Evolutionary conservation across 164 flowering plant species (phyloP).

Genomic region (Buxus sempervirens): DNA sequence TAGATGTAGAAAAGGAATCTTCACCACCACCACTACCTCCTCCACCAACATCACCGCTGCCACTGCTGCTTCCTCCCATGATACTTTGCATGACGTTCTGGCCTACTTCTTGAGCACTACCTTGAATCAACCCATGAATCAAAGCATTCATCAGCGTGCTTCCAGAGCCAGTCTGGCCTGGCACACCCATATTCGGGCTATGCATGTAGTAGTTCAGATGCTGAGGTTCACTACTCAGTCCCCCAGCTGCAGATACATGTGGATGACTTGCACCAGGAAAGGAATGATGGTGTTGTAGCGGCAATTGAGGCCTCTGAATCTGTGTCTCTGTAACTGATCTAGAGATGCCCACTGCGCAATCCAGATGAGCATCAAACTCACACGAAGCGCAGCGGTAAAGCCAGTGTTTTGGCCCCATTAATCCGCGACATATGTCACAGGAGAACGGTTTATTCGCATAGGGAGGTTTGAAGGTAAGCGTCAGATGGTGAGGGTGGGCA

Average conservation of each 20-base stretch:
- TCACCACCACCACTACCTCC: constrained; percentile 8
- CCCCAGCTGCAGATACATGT: not conserved
- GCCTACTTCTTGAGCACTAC: constrained; percentile 13
- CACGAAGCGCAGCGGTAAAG: constrained; percentile 26
- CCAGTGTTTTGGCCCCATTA: constrained; percentile 30
- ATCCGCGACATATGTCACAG: constrained; percentile 26
- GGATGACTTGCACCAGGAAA: constrained; percentile 12
- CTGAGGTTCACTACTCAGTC: not conserved
- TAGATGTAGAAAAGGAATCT: constrained; percentile 8
- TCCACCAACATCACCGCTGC: not conserved
- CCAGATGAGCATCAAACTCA: constrained; percentile 30
- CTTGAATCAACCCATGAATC: constrained; percentile 18
- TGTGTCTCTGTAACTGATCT: not conserved
- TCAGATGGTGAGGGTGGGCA: constrained; percentile 24
- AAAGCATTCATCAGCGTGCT: constrained; percentile 6
- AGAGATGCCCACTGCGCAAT: constrained; percentile 13
- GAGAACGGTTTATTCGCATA: constrained; percentile 19
- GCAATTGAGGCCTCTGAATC: not conserved
- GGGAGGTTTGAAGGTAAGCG: constrained; percentile 22
- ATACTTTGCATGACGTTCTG: constrained; percentile 19
- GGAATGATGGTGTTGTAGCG: constrained; percentile 13
- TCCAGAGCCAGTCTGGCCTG: not conserved
- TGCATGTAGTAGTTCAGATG: constrained; percentile 2
- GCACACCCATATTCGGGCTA: not conserved
- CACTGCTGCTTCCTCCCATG: constrained; percentile 1